Conservation (phyloP, 2,329 filamentous ascomycete genomes). For the Xylariales sp. region DNA sequence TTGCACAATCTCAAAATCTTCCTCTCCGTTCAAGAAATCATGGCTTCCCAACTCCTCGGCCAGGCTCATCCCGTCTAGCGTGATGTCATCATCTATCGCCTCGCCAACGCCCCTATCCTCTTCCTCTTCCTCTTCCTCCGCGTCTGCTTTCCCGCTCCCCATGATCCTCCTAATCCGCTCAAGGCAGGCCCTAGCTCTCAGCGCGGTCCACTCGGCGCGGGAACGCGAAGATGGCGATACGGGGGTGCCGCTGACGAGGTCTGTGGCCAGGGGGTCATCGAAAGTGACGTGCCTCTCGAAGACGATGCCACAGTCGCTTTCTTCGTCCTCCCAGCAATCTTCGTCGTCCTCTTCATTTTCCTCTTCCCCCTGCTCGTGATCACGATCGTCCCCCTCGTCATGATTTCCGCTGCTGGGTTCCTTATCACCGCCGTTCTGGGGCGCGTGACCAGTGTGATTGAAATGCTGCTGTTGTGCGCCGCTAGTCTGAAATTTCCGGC, state of each 20-base stretch:
- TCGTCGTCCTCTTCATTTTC: not conserved
- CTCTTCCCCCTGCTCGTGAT: not conserved
- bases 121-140: not conserved
- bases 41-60: too few relatives aligned
- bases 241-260: slow-evolving; percentile 26
- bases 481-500: not conserved
- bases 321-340: slow-evolving; percentile 15
- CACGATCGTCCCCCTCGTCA: not conserved
- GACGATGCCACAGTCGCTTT: slow-evolving; percentile 30
- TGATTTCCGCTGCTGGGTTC: not conserved
- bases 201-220: slow-evolving; percentile 31
- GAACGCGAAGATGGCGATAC: slow-evolving; percentile 22
- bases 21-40: too few relatives aligned
- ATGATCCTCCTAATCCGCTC: slow-evolving; percentile 13
- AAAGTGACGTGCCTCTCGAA: slow-evolving; percentile 35
- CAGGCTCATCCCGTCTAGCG: too few relatives aligned
- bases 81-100: too few relatives aligned
- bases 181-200: slow-evolving; percentile 13
- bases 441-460: too few relatives aligned
- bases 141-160: not conserved
- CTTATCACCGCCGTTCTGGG: not conserved
- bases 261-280: slow-evolving; percentile 32
- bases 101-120: too few relatives aligned
- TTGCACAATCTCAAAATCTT: too few relatives aligned
- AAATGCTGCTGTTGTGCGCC: not conserved